Conservation (phyloP, 306 rosid genomes). For the Malus asiatica region DNA sequence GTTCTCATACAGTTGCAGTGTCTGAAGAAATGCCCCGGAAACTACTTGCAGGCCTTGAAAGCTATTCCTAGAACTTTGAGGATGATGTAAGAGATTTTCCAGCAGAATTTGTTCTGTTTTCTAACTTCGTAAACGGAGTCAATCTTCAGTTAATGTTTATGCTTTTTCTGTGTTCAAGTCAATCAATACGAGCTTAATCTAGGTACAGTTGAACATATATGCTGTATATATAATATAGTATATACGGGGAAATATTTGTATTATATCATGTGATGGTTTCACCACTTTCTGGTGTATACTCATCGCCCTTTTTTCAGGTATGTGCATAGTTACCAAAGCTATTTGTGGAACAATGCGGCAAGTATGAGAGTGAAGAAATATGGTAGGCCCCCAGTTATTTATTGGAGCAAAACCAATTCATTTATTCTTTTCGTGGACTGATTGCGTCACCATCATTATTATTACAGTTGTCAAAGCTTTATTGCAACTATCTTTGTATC, state of each 20-base stretch:
- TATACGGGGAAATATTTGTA: too few relatives aligned
- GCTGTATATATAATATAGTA: too few relatives aligned
- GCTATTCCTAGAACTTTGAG: slow-evolving; percentile 91
- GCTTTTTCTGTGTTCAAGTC: neutral
- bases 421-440: neutral
- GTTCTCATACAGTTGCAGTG: slow-evolving; percentile 64
- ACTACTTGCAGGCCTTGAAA: slow-evolving; percentile 78
- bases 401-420: neutral
- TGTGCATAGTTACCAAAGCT: slow-evolving; percentile 95
- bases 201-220: neutral
- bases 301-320: slow-evolving; percentile 46
- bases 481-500: neutral
- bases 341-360: slow-evolving; percentile 91
- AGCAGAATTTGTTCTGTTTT: slow-evolving; percentile 1
- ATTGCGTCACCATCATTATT: neutral
- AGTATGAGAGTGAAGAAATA: slow-evolving; percentile 81
- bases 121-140: neutral
- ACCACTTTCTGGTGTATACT: neutral
- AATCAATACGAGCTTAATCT: neutral
- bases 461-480: neutral
- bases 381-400: slow-evolving; percentile 44
- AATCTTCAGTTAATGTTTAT: neutral
- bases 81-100: slow-evolving; percentile 69
- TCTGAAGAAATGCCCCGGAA: slow-evolving; percentile 75
- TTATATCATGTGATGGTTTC: too few relatives aligned